Base-by-base conservation (phyloP, 2,329 filamentous ascomycete species). In the Fonsecaea multimorphosa region DNA sequence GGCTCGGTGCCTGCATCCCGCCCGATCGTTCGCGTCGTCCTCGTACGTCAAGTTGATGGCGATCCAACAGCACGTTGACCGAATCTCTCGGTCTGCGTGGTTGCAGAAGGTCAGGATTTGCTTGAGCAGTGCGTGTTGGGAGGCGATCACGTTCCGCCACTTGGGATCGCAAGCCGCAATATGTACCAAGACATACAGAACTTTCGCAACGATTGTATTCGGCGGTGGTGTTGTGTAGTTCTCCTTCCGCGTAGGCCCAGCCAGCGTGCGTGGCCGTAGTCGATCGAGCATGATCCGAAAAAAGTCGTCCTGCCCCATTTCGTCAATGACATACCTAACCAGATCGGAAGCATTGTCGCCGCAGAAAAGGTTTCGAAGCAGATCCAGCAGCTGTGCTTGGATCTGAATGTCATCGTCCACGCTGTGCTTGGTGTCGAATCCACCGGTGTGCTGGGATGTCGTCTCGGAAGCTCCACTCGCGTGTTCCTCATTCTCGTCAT, bases 331-430 rank as follows among this genome's bases (percentile, higher is more conserved):
- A 73, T 91, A 89, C 74, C 97, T 93, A 67, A 97, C 92, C 87
- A 97, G 94, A 78, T 81, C 87, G 67, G 76, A 82, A 71, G 79
- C 83, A 71, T 77, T 86, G 71, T 77, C 81, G 66, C 89, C 87
- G 64, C 89, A 90, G 70, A 97, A 91, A 34, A 98, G 82, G 77
- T 99, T 99, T 61, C 94, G 87, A 68, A 99, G 87, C 72, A 98
- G 90, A 72, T 96, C 90, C 19, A 98, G 85, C 0, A 90, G 91
- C 78, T 98, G 93, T 75, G 97, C 92, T 78, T 98, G 94, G 31
- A 97, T 91, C 1, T 89, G 89, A 40, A 93, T 83, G 70, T 96
- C 91, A 70, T 97, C 91, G 70, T 88, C 88, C 59, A 89, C 86
- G 19, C 89, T 87, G 74, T 89, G 89, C 32, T 88, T 84, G 24